These are phyloP conservation scores for Amaranthus hypochondriacus DNA, from an alignment of 148 eudicot genomes.

Conservation along the genomic window DNA sequence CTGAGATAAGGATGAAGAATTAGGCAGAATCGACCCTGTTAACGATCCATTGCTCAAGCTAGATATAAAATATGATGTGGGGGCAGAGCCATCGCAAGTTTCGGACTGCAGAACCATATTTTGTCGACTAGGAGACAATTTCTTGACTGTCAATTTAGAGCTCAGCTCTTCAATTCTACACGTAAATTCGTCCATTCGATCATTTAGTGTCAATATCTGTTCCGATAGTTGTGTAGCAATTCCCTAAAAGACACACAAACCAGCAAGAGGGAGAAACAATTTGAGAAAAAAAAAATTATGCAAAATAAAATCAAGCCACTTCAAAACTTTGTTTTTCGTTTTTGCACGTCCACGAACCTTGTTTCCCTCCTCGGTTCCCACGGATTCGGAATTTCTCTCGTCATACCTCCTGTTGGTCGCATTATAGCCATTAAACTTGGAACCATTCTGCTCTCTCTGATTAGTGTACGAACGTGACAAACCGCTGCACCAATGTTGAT, in stretches of 20 bases:
- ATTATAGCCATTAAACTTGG: slow-evolving; percentile 44
- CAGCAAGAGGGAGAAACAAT: neutral
- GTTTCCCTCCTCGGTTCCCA: slow-evolving; percentile 34
- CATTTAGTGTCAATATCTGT: slow-evolving; percentile 75
- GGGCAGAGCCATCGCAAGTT: slow-evolving; percentile 67
- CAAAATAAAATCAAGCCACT: neutral
- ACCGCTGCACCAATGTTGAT: slow-evolving; percentile 38
- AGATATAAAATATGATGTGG: slow-evolving; percentile 74
- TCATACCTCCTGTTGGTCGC: slow-evolving; percentile 41
- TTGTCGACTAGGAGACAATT: slow-evolving; percentile 44
- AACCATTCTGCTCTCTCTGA: slow-evolving; percentile 46
- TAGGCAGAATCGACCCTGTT: slow-evolving; percentile 52
- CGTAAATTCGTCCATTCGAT: slow-evolving; percentile 85
- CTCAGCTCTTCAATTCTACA: slow-evolving; percentile 72
- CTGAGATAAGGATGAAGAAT: slow-evolving; percentile 63
- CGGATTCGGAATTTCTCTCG: slow-evolving; percentile 45
- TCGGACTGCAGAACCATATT: slow-evolving; percentile 48
- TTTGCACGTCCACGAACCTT: slow-evolving; percentile 38
- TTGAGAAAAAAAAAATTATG: neutral
- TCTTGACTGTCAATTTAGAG: slow-evolving; percentile 47
- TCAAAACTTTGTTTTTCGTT: neutral
- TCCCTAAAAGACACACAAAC: slow-evolving; percentile 37
- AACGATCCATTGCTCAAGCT: slow-evolving; percentile 67
- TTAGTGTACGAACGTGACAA: slow-evolving; percentile 70
- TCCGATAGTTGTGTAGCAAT: slow-evolving; percentile 62